Conservation (phyloP, 768 basidiomycete genomes). For the Cyclocybe aegerita region DNA sequence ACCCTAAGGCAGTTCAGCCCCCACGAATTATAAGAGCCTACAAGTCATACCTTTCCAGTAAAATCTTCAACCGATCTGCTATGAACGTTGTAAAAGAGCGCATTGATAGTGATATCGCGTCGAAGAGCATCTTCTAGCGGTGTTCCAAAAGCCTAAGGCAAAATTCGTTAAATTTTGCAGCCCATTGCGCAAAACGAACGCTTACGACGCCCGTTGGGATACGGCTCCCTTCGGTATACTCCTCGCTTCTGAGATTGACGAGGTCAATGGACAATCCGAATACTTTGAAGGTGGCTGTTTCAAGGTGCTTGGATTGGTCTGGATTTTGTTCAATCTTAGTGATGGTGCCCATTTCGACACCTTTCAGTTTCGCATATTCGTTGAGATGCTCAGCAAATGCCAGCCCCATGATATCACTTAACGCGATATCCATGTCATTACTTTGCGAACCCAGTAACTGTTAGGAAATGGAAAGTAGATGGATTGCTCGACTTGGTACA, state of each 20-base stretch:
- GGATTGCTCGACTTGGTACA: background rate
- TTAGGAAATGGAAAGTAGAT: background rate
- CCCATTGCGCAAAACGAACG: conserved; percentile 4
- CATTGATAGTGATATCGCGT: conserved; percentile 93
- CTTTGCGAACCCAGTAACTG: conserved; percentile 81
- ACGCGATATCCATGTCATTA: conserved; percentile 92
- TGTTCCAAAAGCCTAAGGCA: conserved; percentile 79
- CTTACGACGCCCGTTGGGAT: conserved; percentile 88
- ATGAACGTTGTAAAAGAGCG: conserved; percentile 95
- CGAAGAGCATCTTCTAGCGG: conserved; percentile 88
- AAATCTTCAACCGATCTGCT: conserved; percentile 82
- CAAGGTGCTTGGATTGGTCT: conserved; percentile 96
- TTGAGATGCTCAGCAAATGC: conserved; percentile 83
- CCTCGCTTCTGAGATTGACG: conserved; percentile 91
- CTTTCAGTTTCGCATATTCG: conserved; percentile 52
- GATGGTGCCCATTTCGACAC: conserved; percentile 56
- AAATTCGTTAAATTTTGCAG: background rate
- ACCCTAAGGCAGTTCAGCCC: conserved; percentile 50
- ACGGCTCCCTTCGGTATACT: conserved; percentile 82
- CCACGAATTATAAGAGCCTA: background rate
- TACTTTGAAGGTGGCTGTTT: conserved; percentile 86
- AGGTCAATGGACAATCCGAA: conserved; percentile 86
- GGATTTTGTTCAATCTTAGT: conserved; percentile 91
- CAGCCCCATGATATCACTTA: conserved; percentile 86
- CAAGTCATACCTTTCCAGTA: conserved; percentile 62